phyloP scores from a whole-genome alignment of 805 yeast species.

The Lipomyces lipofer region DNA sequence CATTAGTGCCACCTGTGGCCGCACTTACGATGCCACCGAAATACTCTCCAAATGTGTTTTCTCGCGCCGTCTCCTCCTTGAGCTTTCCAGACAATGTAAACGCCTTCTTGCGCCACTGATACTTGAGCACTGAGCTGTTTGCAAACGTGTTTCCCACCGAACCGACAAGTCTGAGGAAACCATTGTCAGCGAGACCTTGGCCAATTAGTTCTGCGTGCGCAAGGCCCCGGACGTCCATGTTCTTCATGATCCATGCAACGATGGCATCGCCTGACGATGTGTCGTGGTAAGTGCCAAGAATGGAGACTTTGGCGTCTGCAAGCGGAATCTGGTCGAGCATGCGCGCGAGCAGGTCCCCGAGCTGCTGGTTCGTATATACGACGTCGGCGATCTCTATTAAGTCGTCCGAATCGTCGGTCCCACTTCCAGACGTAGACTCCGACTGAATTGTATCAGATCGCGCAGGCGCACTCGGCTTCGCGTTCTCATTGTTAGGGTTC shows the following conservation, averaged over 20 bases:
- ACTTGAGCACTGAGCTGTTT: slow-evolving; percentile 68
- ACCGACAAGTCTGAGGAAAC: slow-evolving; percentile 23
- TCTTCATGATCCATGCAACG: slow-evolving; percentile 57
- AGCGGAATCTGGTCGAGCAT: slow-evolving; percentile 55
- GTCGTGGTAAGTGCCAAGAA: slow-evolving; percentile 66
- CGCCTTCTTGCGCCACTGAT: slow-evolving; percentile 78
- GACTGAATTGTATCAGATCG: neutral
- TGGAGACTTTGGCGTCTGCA: slow-evolving; percentile 58
- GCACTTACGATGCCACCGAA: slow-evolving; percentile 34
- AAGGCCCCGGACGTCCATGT: slow-evolving; percentile 47
- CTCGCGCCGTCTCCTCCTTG: slow-evolving; percentile 19
- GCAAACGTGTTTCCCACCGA: slow-evolving; percentile 50
- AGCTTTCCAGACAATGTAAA: slow-evolving; percentile 47
- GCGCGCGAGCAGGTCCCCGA: slow-evolving; percentile 46
- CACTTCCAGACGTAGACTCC: neutral
- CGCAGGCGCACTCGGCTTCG: neutral
- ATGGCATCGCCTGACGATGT: slow-evolving; percentile 63
- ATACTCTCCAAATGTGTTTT: slow-evolving; percentile 38
- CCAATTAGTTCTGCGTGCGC: slow-evolving; percentile 72
- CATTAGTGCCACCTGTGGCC: slow-evolving; percentile 32
- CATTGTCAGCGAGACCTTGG: slow-evolving; percentile 58
- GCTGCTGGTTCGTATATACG: slow-evolving; percentile 42
- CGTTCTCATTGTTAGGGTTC: neutral
- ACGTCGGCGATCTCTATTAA: slow-evolving; percentile 35
- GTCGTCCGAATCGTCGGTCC: slow-evolving; percentile 28